phyloP scores from a whole-genome alignment of 2,329 filamentous ascomycete genomes.

The Diplodia mutila region DNA sequence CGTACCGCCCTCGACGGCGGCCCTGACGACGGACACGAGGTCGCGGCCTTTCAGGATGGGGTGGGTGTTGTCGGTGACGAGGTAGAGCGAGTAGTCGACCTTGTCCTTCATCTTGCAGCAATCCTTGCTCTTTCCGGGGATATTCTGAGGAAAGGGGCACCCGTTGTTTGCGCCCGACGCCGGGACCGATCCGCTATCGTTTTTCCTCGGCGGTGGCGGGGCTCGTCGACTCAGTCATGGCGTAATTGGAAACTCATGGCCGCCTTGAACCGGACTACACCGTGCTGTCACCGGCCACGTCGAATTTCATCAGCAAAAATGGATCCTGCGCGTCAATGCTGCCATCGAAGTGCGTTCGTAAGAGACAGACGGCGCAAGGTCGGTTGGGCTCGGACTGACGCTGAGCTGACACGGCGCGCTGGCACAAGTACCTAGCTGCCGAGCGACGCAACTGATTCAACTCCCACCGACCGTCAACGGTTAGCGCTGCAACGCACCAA shows the following conservation, averaged over 20 bases:
- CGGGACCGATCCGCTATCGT: not conserved
- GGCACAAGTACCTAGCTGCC: no score
- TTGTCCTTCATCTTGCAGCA: constrained; percentile 1
- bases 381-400: not conserved
- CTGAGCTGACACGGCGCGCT: not conserved
- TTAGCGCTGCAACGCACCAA: not conserved
- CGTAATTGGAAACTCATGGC: not conserved
- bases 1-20: constrained; percentile 72
- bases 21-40: constrained; percentile 73
- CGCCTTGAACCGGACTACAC: not conserved
- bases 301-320: not conserved
- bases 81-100: constrained; percentile 80
- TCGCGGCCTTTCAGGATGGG: constrained; percentile 75
- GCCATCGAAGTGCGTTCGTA: not conserved
- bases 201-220: constrained; percentile 15
- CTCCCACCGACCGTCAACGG: no score
- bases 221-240: not conserved
- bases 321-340: not conserved
- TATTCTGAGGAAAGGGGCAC: not conserved
- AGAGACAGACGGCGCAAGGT: not conserved
- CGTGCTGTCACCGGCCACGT: not conserved
- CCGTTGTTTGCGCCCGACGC: not conserved
- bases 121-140: constrained; percentile 13
- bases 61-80: constrained; percentile 92
- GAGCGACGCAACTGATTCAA: no score